Conservation (phyloP, 306 rosid species). For the Begonia loranthoides region DNA sequence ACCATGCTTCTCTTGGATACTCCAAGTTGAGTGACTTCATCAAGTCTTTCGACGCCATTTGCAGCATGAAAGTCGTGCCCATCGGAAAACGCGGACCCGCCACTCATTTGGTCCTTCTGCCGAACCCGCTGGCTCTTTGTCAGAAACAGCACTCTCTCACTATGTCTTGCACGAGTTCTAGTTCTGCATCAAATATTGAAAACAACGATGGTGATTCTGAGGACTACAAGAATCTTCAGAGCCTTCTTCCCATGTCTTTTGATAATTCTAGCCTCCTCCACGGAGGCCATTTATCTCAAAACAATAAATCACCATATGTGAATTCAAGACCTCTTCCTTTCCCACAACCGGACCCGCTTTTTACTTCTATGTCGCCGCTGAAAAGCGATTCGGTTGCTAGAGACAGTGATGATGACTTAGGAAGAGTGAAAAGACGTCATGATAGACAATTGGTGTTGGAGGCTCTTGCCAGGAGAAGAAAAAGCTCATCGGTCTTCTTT, state of each 20-base stretch:
- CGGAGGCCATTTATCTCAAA: not conserved
- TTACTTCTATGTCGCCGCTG: constrained; percentile 8
- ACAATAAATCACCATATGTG: not conserved
- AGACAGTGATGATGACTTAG: constrained; percentile 3
- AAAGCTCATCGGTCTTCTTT: constrained; percentile 15
- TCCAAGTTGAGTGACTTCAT: constrained; percentile 27
- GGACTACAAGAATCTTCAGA: constrained; percentile 5
- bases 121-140: constrained; percentile 7
- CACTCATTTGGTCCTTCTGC: constrained; percentile 24
- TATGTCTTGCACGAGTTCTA: not conserved
- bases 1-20: constrained; percentile 27
- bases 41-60: constrained; percentile 17
- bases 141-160: not conserved
- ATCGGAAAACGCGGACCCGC: constrained; percentile 12
- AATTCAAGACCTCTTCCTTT: constrained; percentile 11
- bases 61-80: constrained; percentile 15
- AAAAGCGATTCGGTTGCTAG: not conserved
- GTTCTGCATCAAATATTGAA: constrained; percentile 1
- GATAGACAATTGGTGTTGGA: constrained; percentile 21
- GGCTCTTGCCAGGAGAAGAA: constrained; percentile 15
- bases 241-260: constrained; percentile 2
- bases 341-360: constrained; percentile 22
- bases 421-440: constrained; percentile 6
- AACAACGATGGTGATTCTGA: not conserved
- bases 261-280: not conserved